These are phyloP conservation scores for Kandelia obovata DNA, from an alignment of 345 rosid genomes.

Conservation along the genomic window DNA sequence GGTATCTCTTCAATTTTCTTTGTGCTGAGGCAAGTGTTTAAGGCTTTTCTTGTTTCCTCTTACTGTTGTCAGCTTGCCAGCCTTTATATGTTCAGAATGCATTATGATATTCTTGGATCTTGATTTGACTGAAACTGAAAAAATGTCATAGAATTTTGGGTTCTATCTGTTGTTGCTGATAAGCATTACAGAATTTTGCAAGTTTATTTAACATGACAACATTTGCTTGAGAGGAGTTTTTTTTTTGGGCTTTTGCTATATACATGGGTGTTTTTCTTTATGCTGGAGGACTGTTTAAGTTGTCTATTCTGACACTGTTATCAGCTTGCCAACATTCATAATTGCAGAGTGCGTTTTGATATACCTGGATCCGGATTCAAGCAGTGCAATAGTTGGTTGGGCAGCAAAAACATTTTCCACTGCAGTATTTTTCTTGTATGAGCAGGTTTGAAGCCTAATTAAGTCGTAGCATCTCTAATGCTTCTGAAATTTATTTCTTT, in stretches of 20 bases:
- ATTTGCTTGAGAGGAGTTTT: neutral
- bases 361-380: slow-evolving; percentile 91
- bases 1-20: too few species aligned
- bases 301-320: slow-evolving; percentile 52
- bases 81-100: too few species aligned
- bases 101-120: too few species aligned
- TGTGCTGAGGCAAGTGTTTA: too few species aligned
- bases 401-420: slow-evolving; percentile 69
- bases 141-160: too few species aligned
- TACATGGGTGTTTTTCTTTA: slow-evolving; percentile 17
- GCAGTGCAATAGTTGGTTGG: slow-evolving; percentile 73
- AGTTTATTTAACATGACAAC: too few species aligned
- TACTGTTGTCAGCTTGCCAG: too few species aligned
- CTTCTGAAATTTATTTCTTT: slow-evolving; percentile 6
- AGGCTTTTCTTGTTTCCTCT: too few species aligned
- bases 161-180: too few species aligned
- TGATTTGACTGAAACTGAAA: too few species aligned
- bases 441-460: slow-evolving; percentile 58
- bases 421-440: slow-evolving; percentile 82
- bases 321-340: slow-evolving; percentile 97
- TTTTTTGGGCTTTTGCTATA: neutral
- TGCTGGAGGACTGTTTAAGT: slow-evolving; percentile 21
- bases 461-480: neutral
- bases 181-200: too few species aligned
- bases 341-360: slow-evolving; percentile 98